These are phyloP conservation scores for Colletotrichum phormii DNA, from an alignment of 2,329 filamentous ascomycete species.

Conservation along the genomic window DNA sequence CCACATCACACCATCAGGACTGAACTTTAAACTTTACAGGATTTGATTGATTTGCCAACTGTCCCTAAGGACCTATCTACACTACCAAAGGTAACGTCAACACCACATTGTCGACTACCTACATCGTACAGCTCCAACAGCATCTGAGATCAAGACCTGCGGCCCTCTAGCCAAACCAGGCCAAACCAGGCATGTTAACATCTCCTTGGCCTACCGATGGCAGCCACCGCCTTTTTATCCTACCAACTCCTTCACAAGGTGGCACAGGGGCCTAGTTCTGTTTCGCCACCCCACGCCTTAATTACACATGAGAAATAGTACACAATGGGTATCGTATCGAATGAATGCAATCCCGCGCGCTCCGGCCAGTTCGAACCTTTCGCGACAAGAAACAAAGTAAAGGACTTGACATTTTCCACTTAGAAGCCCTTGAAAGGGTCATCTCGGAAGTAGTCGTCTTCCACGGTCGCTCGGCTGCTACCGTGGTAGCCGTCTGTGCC, in stretches of 20 bases:
- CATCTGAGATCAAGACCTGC: not conserved
- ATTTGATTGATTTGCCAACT: not conserved
- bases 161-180: constrained; percentile 2
- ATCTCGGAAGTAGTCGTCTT: constrained; percentile 69
- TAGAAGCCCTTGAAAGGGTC: constrained; percentile 74
- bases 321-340: constrained; percentile 30
- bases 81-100: not conserved
- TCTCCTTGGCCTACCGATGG: constrained; percentile 9
- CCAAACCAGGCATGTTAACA: not conserved
- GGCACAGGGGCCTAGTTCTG: not conserved
- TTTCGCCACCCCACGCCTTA: not conserved
- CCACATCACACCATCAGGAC: not conserved
- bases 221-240: not conserved
- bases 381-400: constrained; percentile 16
- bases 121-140: not conserved
- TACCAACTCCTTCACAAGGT: constrained; percentile 19
- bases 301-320: constrained; percentile 30
- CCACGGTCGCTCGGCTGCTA: constrained; percentile 58
- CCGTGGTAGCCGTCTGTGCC: constrained; percentile 61
- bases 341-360: constrained; percentile 28
- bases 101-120: not conserved
- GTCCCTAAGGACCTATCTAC: constrained; percentile 18
- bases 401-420: constrained; percentile 4
- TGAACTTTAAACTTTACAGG: not conserved
- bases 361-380: constrained; percentile 1